Percentiles rank a stretch among this genome's conserved stretches.
Evolutionary conservation across 768 basidiomycete genomes (phyloP).

Genomic region (Auricularia heimuer): DNA sequence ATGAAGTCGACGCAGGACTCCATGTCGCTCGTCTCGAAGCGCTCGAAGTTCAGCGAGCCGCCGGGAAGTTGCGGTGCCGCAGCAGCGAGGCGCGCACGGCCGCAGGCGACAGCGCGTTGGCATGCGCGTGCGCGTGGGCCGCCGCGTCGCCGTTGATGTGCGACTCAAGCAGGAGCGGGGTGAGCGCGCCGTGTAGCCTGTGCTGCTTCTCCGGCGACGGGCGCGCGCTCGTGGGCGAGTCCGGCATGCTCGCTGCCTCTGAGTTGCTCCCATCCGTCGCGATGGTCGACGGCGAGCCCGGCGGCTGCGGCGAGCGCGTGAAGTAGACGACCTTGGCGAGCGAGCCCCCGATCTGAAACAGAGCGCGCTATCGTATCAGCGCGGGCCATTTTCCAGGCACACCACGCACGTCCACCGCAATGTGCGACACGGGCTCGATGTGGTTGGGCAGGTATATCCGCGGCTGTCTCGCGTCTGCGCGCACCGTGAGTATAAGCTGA

Average conservation of each 20-base stretch:
- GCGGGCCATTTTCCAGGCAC: slow-evolving; percentile 3
- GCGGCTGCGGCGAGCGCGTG: slow-evolving; percentile 82
- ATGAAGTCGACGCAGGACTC: slow-evolving; percentile 79
- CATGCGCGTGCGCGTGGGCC: slow-evolving; percentile 10
- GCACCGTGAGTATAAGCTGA: neutral
- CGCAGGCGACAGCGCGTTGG: slow-evolving; percentile 27
- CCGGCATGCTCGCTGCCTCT: slow-evolving; percentile 30
- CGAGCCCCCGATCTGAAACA: slow-evolving; percentile 81
- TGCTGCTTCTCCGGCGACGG: neutral
- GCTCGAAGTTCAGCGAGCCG: slow-evolving; percentile 93
- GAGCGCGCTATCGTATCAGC: slow-evolving; percentile 11
- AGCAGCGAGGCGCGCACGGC: slow-evolving; percentile 36
- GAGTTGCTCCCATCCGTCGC: slow-evolving; percentile 49
- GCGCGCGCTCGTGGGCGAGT: slow-evolving; percentile 7
- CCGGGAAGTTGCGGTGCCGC: slow-evolving; percentile 75
- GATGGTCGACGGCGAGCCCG: slow-evolving; percentile 60
- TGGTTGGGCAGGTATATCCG: slow-evolving; percentile 95
- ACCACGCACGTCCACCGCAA: slow-evolving; percentile 85
- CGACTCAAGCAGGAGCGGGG: slow-evolving; percentile 64
- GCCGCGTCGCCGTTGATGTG: slow-evolving; percentile 17
- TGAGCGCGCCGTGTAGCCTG: slow-evolving; percentile 59
- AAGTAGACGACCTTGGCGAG: slow-evolving; percentile 98
- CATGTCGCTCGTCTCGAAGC: slow-evolving; percentile 90
- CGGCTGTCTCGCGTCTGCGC: slow-evolving; percentile 80
- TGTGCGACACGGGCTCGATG: slow-evolving; percentile 95